A percentile compares a stretch with the other conserved stretches of the same genome.
phyloP scores from a whole-genome alignment of 768 basidiomycete species.

The Hericium rajendrae region DNA sequence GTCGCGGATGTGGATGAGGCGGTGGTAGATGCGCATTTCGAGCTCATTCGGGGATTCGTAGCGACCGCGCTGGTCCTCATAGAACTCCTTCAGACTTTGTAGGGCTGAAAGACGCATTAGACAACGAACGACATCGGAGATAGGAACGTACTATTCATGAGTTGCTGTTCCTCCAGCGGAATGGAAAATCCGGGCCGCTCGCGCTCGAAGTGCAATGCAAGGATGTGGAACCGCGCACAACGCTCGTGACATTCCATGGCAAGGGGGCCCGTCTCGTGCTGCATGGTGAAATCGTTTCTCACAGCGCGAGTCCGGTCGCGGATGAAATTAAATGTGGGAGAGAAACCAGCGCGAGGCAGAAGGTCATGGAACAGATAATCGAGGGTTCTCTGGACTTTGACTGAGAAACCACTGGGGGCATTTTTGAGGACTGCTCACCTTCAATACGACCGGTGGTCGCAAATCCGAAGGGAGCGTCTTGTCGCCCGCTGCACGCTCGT shows the following conservation, averaged over 20 bases:
- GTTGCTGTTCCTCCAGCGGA: constrained; percentile 75
- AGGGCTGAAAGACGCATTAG: constrained; percentile 47
- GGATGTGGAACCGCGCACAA: constrained; percentile 88
- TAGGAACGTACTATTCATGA: constrained; percentile 72
- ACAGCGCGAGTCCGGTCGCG: constrained; percentile 88
- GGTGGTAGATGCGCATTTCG: constrained; percentile 94
- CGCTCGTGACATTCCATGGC: constrained; percentile 90
- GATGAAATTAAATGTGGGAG: constrained; percentile 70
- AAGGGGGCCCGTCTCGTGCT: constrained; percentile 63
- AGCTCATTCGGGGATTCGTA: constrained; percentile 77
- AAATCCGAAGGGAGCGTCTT: constrained; percentile 87
- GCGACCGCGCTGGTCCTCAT: constrained; percentile 64
- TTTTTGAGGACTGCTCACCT: constrained; percentile 32
- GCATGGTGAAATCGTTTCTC: constrained; percentile 91
- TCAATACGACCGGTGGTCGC: constrained; percentile 76
- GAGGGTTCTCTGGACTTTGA: constrained; percentile 54
- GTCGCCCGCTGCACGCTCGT: constrained; percentile 91
- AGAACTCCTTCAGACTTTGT: constrained; percentile 88
- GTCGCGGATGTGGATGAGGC: constrained; percentile 85
- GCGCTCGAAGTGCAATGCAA: constrained; percentile 62
- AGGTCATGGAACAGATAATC: constrained; percentile 89
- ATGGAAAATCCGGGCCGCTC: constrained; percentile 49
- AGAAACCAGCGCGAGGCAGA: constrained; percentile 59
- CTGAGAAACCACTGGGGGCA: neutral
- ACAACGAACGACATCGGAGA: neutral